Evolutionary conservation across 345 rosid species (phyloP).

Genomic region (Eucalyptus fibrosa): DNA sequence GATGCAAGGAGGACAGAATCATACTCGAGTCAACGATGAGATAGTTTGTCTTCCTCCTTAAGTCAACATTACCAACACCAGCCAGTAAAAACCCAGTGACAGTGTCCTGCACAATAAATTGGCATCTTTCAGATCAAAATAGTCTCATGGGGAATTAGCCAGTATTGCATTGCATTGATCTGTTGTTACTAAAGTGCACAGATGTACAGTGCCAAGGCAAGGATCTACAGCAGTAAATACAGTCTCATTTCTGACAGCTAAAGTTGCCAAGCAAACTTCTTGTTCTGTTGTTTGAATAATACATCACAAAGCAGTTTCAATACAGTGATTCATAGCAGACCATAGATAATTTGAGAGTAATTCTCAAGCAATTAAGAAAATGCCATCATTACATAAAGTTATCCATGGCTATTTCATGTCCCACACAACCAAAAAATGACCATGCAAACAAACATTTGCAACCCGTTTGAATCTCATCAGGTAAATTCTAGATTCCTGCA

Average conservation of each 20-base stretch:
- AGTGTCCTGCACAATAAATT: conserved; percentile 43
- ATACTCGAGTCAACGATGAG: conserved; percentile 91
- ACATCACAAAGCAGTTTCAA: background rate
- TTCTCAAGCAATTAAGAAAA: background rate
- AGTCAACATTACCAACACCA: conserved; percentile 97
- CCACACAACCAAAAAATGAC: background rate
- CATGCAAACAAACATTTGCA: background rate
- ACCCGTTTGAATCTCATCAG: background rate
- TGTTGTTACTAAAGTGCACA: background rate
- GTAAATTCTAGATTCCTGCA: background rate
- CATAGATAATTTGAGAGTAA: background rate
- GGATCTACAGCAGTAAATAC: background rate
- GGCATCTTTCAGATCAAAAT: background rate
- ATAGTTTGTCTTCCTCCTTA: conserved; percentile 86
- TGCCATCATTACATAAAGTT: background rate
- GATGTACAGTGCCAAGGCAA: background rate
- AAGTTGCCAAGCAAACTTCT: background rate
- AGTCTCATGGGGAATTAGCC: background rate
- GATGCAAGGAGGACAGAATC: conserved; percentile 1
- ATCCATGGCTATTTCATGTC: background rate
- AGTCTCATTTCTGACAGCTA: background rate
- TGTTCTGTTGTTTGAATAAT: background rate
- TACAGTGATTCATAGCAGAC: background rate
- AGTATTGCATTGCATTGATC: background rate
- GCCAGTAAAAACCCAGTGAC: conserved; percentile 90